Base-by-base conservation (phyloP, 2,329 filamentous ascomycete genomes). In the Niveomyces coronatus region DNA sequence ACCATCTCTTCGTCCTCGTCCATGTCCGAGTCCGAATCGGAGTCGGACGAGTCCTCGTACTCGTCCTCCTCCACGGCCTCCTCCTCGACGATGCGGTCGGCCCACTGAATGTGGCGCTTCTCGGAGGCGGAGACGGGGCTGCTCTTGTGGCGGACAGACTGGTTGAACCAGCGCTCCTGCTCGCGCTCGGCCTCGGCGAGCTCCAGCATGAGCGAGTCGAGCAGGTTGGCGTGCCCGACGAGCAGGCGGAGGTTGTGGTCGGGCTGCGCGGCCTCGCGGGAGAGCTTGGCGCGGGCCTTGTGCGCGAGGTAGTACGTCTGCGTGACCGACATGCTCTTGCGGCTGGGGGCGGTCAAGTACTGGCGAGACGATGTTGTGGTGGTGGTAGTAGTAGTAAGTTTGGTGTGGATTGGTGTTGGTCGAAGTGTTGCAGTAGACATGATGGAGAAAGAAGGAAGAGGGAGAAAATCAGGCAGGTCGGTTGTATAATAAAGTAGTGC, bases 301-400 rank as follows among this genome's bases (percentile, higher is more conserved):
- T 94, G 88, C 60, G 91, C 91, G 54, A 96, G 82, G 70, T 86
- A 94, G 82, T 96, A 98, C 45, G 89, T 96, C 67, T 95, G 87
- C 19, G 89, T 93, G 68, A 96, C 82, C 61, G 84, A 93, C 91
- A 96, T 96, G 67, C 82, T 88, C 65, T 87, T 84, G 68, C 82
- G 72, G 48, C 65, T 62, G 35, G 66, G 52, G 24, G 63, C 63
- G 48, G 61, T 57, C 19, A 59, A 53, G 37, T 52, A 53, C 43
- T 54, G 50, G 38, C 51, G 49, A 45, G 52, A n/a, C n/a, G n/a
- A n/a, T 41, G 43, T 54, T 42, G 58, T 48, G 44, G 52, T 41
- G 41, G 49, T 49, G 48, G 42, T 45, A 34, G 40, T 47, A 26
- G 37, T 17, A 10, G 37, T 44, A 47, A 44, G 49, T 45, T 41